Evolutionary conservation across 768 basidiomycete species (phyloP).

Genomic region (Coprinopsis sp.): DNA sequence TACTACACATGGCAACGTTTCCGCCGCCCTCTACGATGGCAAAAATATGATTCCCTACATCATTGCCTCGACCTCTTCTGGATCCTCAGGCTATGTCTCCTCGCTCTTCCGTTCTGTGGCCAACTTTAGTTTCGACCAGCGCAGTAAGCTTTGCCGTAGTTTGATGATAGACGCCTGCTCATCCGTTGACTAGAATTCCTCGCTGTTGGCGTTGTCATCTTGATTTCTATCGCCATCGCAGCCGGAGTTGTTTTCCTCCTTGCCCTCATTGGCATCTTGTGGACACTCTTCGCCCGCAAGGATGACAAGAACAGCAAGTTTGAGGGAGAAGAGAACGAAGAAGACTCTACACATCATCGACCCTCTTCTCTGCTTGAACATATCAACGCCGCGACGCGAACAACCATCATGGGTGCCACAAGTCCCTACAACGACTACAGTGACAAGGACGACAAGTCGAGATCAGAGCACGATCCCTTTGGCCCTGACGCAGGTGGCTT

Average conservation of each 20-base stretch:
- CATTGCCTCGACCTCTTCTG: slow-evolving; percentile 57
- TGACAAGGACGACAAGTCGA: slow-evolving; percentile 52
- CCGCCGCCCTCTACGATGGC: slow-evolving; percentile 87
- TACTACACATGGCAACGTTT: slow-evolving; percentile 69
- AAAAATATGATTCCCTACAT: slow-evolving; percentile 78
- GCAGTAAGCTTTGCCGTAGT: slow-evolving; percentile 43
- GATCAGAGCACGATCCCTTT: slow-evolving; percentile 52
- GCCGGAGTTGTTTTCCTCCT: slow-evolving; percentile 90
- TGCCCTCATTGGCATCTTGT: slow-evolving; percentile 78
- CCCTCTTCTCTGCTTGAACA: slow-evolving; percentile 87
- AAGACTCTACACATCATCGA: slow-evolving; percentile 70
- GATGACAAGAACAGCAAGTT: slow-evolving; percentile 72
- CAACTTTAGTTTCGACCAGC: slow-evolving; percentile 68
- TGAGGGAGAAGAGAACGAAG: slow-evolving; percentile 62
- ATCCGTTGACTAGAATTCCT: slow-evolving; percentile 61
- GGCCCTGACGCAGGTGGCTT: slow-evolving; percentile 75
- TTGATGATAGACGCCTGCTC: slow-evolving; percentile 12
- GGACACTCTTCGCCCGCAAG: slow-evolving; percentile 81
- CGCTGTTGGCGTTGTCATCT: slow-evolving; percentile 87
- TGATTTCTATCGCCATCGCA: slow-evolving; percentile 95
- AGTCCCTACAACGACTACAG: slow-evolving; percentile 33
- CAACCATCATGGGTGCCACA: slow-evolving; percentile 64
- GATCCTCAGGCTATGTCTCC: slow-evolving; percentile 64
- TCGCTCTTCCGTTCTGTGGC: slow-evolving; percentile 81
- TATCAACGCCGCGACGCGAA: slow-evolving; percentile 85